A percentile compares a stretch with the other conserved stretches of the same genome.
These are phyloP conservation scores for Phytopythium oedochilum DNA, from an alignment of 352 stramenopile species.

Conservation along the genomic window DNA sequence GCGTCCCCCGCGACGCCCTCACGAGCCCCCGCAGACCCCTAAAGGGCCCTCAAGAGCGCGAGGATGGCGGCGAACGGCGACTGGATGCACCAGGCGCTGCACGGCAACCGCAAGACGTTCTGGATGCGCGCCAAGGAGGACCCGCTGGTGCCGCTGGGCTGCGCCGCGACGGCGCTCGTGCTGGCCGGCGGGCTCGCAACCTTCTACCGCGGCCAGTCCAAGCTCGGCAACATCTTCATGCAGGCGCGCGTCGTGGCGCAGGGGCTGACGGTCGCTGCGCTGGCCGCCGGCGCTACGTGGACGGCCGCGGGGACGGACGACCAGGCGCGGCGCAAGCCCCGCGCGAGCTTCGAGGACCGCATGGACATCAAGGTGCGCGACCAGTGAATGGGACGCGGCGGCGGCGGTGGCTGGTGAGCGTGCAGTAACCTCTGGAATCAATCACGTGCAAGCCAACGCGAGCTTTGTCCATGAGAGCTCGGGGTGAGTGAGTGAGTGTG, in stretches of 20 bases:
- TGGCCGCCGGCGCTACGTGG: conserved; percentile 33
- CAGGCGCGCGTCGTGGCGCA: conserved; percentile 71
- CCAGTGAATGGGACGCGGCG: conserved; percentile 12
- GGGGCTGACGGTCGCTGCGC: conserved; percentile 59
- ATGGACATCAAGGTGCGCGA: conserved; percentile 59
- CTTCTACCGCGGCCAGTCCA: conserved; percentile 68
- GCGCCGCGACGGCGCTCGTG: conserved; percentile 52
- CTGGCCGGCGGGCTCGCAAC: conserved; percentile 63
- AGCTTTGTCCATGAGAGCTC: too few species aligned
- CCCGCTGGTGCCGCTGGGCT: conserved; percentile 72
- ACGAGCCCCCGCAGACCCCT: too few species aligned
- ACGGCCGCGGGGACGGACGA: background rate
- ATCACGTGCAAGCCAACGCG: background rate
- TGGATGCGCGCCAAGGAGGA: conserved; percentile 66
- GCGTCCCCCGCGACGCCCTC: background rate
- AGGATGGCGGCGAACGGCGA: background rate
- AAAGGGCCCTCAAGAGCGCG: too few species aligned
- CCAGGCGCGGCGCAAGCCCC: background rate
- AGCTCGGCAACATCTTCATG: conserved; percentile 83
- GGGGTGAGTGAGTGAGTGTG: too few species aligned
- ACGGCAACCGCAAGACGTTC: conserved; percentile 54
- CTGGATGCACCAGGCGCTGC: conserved; percentile 57
- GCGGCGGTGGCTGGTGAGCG: background rate
- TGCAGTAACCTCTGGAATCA: background rate
- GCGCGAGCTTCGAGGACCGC: conserved; percentile 60